Evolutionary conservation across 2,329 filamentous ascomycete genomes (phyloP), one percentile per base, ranked within the genome.

Genomic region (Exophiala phaeomuriformis): DNA sequence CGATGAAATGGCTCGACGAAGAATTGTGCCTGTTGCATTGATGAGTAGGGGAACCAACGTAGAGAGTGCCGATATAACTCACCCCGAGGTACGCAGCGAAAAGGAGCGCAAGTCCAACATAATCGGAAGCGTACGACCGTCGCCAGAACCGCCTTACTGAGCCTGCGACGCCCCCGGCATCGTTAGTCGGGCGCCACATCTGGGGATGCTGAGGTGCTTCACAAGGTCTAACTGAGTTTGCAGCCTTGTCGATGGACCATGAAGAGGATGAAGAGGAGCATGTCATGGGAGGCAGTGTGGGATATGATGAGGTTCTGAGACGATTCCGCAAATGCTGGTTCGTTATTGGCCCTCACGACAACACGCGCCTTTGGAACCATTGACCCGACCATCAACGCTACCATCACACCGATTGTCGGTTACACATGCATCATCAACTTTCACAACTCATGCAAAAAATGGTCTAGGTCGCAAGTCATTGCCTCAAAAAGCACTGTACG

Each of bases 51-150:
- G 6, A 33, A 55, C 58, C 27, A 30, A 59, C 57, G 8, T 30
- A 64, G 12, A 86, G 69, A 70, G 19, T 19, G 19, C 19, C 19
- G 19, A 19, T 19, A 19, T 19, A 19, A 19, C 19, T 19, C 19
- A 19, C 19, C 19, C 19, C 19, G 19, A 19, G 19, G 19, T 88
- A 93, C 48, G 77, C 80, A 3, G 76, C 73, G 5, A 89, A 65
- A n/a, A 97, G 75, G 37, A 87, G 69, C 1, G 76, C 73, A 58
- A 97, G 80, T 35, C 89, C 88, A 31, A 94, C 71, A 71, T 95
- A 96, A 68, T 98, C 93, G 4, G 88, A 82, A 7, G 88, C 87
- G 74, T 96, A 93, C 1, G 88, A 90, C 67, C 83, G 84, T 81
- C 75, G 73, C 69, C 72, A 78, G 64, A 79, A 77, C 46, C 77